phyloP scores from a whole-genome alignment of 208 protist genomes.

The Trichomonas vaginalis region DNA sequence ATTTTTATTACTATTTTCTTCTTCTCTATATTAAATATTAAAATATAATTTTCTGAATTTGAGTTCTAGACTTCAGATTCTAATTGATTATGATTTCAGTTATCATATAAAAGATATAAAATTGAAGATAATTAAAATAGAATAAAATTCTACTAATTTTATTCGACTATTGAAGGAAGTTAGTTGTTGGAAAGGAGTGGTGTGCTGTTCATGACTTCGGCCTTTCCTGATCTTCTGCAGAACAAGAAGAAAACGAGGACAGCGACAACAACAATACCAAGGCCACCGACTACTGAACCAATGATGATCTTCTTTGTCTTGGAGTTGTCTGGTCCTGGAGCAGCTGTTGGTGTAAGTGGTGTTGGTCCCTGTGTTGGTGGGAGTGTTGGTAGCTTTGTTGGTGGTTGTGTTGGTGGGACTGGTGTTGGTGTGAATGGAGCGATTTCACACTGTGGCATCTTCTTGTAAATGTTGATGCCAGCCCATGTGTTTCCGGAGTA shows the following conservation, averaged over 20 bases:
- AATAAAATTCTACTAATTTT: too few relatives aligned
- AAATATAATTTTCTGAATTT: too few relatives aligned
- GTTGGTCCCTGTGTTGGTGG: background rate
- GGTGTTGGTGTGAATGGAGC: background rate
- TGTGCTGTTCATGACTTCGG: too few relatives aligned
- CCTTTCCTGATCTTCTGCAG: too few relatives aligned
- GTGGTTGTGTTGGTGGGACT: background rate
- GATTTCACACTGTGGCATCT: background rate
- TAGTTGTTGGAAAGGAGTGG: too few relatives aligned
- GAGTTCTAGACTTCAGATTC: too few relatives aligned
- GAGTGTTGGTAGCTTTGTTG: background rate
- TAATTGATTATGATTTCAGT: too few relatives aligned
- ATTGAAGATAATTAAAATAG: too few relatives aligned
- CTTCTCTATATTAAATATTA: too few relatives aligned
- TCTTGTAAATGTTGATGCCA: background rate
- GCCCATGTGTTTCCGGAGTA: background rate
- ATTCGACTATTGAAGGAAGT: too few relatives aligned
- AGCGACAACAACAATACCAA: background rate
- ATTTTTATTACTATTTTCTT: too few relatives aligned
- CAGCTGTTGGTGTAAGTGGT: background rate
- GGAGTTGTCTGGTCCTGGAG: background rate
- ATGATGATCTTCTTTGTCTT: background rate
- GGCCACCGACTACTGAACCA: background rate
- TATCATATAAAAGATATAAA: too few relatives aligned
- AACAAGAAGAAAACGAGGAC: background rate